Conservation (phyloP, 176 grass and related monocot genomes). For the Avena sativa region DNA sequence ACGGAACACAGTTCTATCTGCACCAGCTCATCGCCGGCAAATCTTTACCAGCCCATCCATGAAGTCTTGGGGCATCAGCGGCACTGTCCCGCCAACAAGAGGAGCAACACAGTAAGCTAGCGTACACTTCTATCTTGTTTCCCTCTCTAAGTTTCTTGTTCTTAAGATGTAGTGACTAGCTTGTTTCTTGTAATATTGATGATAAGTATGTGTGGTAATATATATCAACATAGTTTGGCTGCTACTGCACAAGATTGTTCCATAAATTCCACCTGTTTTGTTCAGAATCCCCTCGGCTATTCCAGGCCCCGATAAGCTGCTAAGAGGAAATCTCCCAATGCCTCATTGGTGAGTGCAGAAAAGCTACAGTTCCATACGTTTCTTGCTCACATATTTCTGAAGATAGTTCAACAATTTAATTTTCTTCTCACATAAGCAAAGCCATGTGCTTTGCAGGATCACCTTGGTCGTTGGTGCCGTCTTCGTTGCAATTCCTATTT, state of each 20-base stretch:
- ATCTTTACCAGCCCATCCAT: slow-evolving; percentile 19
- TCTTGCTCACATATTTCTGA: not conserved
- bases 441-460: slow-evolving; percentile 27
- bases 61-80: slow-evolving; percentile 49
- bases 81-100: not conserved
- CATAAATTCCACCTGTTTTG: slow-evolving; percentile 8
- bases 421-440: not conserved
- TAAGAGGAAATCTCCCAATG: slow-evolving; percentile 50
- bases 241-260: not conserved
- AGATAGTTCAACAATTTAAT: not conserved
- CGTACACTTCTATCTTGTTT: not conserved
- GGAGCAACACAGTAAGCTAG: slow-evolving; percentile 36
- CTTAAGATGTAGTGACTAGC: not conserved
- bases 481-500: slow-evolving; percentile 57
- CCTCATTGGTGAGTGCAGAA: slow-evolving; percentile 55
- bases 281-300: slow-evolving; percentile 41
- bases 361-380: not conserved
- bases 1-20: not conserved
- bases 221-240: slow-evolving; percentile 11
- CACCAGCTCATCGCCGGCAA: not conserved
- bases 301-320: slow-evolving; percentile 13
- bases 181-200: not conserved
- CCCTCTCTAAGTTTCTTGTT: not conserved
- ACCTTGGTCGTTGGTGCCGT: slow-evolving; percentile 49
- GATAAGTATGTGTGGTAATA: not conserved